Conservation (phyloP, 2,329 filamentous ascomycete genomes). For the Nakataea oryzae region DNA sequence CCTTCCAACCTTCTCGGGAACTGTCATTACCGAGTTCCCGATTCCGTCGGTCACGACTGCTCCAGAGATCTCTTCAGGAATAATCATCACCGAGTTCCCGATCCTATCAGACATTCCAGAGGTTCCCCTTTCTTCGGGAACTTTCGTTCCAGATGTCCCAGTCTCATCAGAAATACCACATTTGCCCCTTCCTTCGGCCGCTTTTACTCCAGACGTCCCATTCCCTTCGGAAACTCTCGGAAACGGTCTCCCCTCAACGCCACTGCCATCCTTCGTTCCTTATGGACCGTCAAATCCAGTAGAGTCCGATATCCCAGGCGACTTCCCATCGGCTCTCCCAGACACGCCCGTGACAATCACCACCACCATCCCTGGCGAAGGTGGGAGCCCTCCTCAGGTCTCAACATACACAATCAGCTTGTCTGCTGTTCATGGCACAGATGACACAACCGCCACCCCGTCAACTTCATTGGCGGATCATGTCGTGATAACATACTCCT, state of each 20-base stretch:
- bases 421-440: background rate
- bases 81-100: background rate
- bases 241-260: background rate
- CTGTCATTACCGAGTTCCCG: background rate
- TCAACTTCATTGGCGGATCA: background rate
- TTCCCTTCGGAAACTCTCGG: background rate
- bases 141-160: background rate
- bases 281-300: background rate
- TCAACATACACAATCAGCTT: constrained; percentile 6
- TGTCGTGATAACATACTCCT: constrained; percentile 5
- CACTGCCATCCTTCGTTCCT: background rate
- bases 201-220: background rate
- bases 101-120: background rate
- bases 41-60: background rate
- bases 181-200: too few species aligned
- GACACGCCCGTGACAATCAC: background rate
- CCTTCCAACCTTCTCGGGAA: background rate
- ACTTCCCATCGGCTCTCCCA: background rate
- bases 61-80: background rate
- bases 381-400: constrained; percentile 1
- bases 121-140: background rate
- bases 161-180: background rate
- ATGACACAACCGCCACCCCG: background rate
- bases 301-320: background rate
- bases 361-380: constrained; percentile 7